Conservation (phyloP, 306 rosid species). For the Rosa multiflora region DNA sequence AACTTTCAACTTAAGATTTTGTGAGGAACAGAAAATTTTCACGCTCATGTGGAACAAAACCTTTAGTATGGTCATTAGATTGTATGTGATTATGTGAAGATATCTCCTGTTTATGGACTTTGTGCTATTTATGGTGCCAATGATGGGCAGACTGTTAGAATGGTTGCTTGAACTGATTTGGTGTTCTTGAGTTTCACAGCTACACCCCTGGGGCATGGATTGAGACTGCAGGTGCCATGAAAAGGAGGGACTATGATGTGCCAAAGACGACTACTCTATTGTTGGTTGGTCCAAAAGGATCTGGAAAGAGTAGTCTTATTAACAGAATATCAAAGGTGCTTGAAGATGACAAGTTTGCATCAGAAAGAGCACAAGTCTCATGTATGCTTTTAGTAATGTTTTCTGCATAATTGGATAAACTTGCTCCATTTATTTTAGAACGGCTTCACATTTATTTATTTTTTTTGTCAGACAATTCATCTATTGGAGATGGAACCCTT, state of each 20-base stretch:
- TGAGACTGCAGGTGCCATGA: conserved; percentile 47
- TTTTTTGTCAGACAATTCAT: conserved; percentile 56
- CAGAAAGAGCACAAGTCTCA: conserved; percentile 87
- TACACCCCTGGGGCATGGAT: conserved; percentile 79
- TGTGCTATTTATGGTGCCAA: neutral
- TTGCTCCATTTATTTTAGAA: neutral
- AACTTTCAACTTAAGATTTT: neutral
- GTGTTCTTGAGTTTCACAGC: conserved; percentile 41
- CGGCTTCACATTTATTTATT: conserved; percentile 4
- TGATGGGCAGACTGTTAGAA: conserved; percentile 1
- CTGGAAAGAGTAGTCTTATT: conserved; percentile 89
- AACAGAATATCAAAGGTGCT: conserved; percentile 72
- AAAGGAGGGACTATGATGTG: conserved; percentile 58
- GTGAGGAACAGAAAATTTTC: neutral
- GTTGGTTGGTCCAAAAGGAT: conserved; percentile 78
- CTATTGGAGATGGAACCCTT: conserved; percentile 67
- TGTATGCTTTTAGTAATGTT: conserved; percentile 40
- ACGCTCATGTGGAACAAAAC: neutral
- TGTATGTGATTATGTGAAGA: neutral
- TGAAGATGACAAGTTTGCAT: conserved; percentile 58
- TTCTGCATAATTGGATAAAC: conserved; percentile 13
- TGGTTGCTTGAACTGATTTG: conserved; percentile 26
- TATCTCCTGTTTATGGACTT: neutral
- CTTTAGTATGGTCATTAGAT: neutral
- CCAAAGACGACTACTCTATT: conserved; percentile 69